These are phyloP conservation scores for Pythium biforme DNA, from an alignment of 352 stramenopile species.

Conservation along the genomic window DNA sequence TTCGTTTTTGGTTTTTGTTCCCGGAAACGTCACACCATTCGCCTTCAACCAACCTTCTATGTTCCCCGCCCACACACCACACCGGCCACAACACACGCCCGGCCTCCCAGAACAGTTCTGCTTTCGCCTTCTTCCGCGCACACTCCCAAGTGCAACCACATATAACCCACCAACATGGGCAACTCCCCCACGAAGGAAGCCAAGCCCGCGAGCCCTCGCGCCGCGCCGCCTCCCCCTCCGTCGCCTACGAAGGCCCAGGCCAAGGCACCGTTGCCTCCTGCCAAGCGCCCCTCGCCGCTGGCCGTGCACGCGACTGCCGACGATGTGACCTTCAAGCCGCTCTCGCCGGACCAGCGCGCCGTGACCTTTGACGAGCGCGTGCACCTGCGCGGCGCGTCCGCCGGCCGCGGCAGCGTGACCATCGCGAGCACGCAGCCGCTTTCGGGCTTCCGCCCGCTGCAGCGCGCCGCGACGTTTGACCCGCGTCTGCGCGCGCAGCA, in stretches of 20 bases:
- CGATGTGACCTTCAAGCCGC: constrained; percentile 45
- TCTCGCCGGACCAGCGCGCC: constrained; percentile 71
- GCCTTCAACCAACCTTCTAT: background rate
- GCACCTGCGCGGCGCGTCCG: constrained; percentile 42
- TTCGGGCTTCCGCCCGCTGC: constrained; percentile 69
- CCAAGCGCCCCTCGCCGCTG: background rate
- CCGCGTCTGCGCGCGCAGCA: constrained; percentile 54
- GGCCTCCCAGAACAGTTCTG: background rate
- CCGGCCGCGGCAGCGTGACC: constrained; percentile 30
- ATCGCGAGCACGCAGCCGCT: constrained; percentile 45
- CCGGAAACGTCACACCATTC: constrained; percentile 9
- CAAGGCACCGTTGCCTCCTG: background rate
- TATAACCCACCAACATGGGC: constrained; percentile 14
- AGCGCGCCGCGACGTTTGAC: constrained; percentile 79
- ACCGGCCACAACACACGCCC: too few relatives aligned
- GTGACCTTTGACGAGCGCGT: constrained; percentile 84
- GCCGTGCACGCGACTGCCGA: background rate
- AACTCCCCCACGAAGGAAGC: constrained; percentile 25
- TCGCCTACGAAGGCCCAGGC: too few relatives aligned
- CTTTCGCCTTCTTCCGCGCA: constrained; percentile 3
- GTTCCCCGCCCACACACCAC: background rate
- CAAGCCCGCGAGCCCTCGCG: background rate
- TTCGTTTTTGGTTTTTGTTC: background rate
- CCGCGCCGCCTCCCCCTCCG: background rate
- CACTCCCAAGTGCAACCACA: background rate